phyloP scores from a whole-genome alignment of 1,284 basidiomycete genomes.

The Phellopilus nigrolimitatus region DNA sequence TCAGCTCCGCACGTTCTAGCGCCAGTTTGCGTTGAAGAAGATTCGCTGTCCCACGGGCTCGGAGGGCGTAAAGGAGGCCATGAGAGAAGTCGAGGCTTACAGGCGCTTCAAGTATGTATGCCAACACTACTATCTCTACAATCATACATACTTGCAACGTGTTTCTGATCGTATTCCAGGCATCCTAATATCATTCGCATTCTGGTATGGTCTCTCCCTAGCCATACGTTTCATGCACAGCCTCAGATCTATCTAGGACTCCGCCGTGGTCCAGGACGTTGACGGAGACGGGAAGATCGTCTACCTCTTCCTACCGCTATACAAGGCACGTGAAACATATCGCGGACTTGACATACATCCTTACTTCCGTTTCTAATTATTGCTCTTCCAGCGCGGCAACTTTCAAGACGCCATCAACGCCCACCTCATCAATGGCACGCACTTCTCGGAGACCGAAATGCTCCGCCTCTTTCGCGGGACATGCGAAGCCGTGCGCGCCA shows the following conservation, averaged over 20 bases:
- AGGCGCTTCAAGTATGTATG: constrained; percentile 77
- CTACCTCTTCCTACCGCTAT: constrained; percentile 88
- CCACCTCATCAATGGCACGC: constrained; percentile 78
- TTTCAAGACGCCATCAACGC: constrained; percentile 93
- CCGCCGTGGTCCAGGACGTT: constrained; percentile 90
- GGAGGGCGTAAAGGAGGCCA: constrained; percentile 78
- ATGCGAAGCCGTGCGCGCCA: constrained; percentile 87
- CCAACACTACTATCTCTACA: constrained; percentile 1
- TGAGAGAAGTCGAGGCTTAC: constrained; percentile 90
- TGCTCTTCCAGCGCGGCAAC: constrained; percentile 67
- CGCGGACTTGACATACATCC: constrained; percentile 2
- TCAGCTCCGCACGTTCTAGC: too few relatives aligned
- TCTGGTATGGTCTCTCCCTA: constrained; percentile 42
- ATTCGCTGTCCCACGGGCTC: constrained; percentile 82
- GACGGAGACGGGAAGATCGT: constrained; percentile 93
- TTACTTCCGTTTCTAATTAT: constrained; percentile 24
- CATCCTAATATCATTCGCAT: constrained; percentile 89
- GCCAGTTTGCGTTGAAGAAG: constrained; percentile 92
- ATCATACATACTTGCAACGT: constrained; percentile 5
- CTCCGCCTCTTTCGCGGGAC: constrained; percentile 89
- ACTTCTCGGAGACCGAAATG: constrained; percentile 86
- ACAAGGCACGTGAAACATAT: constrained; percentile 66
- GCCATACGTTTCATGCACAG: constrained; percentile 6
- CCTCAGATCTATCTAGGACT: constrained; percentile 52
- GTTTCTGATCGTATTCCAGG: constrained; percentile 45